Percentiles rank a stretch among this genome's conserved stretches.
These are phyloP conservation scores for Penicillium soppii DNA, from an alignment of 495 filamentous ascomycete species.

Conservation along the genomic window DNA sequence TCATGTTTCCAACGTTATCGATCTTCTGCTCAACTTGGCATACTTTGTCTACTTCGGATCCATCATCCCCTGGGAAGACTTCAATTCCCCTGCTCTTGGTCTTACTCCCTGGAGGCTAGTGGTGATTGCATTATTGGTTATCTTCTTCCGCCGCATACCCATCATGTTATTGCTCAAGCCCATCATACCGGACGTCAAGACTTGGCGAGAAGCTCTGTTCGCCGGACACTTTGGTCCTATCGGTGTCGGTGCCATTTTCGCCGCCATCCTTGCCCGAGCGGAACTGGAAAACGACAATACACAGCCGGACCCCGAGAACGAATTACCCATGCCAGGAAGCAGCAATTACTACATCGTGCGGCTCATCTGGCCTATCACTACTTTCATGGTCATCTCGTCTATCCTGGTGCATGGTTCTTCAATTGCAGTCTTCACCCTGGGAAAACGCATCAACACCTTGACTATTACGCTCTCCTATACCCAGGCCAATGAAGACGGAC, in stretches of 20 bases:
- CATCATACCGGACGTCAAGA: slow-evolving; percentile 94
- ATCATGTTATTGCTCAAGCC: slow-evolving; percentile 93
- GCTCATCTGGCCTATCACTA: slow-evolving; percentile 94
- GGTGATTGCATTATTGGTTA: slow-evolving; percentile 85
- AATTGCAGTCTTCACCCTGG: slow-evolving; percentile 95
- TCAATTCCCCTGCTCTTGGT: slow-evolving; percentile 68
- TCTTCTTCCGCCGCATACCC: slow-evolving; percentile 95
- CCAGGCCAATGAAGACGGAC: slow-evolving; percentile 80
- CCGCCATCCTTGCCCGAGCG: slow-evolving; percentile 85
- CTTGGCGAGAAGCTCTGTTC: slow-evolving; percentile 97
- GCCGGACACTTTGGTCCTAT: slow-evolving; percentile 98
- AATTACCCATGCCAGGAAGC: slow-evolving; percentile 51
- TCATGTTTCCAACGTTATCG: slow-evolving; percentile 98
- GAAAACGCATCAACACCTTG: slow-evolving; percentile 97
- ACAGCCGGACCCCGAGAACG: slow-evolving; percentile 65
- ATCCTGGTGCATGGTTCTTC: slow-evolving; percentile 97
- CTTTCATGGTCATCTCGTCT: slow-evolving; percentile 90
- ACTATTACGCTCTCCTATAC: slow-evolving; percentile 96
- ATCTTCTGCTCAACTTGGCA: slow-evolving; percentile 92
- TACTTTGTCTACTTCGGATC: slow-evolving; percentile 98
- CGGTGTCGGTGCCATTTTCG: slow-evolving; percentile 95
- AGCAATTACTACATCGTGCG: slow-evolving; percentile 68
- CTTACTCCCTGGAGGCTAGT: slow-evolving; percentile 83
- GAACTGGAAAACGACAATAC: slow-evolving; percentile 76
- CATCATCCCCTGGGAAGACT: slow-evolving; percentile 93